Evolutionary conservation across 2,329 filamentous ascomycete species (phyloP), one percentile per base, ranked within the genome.

Genomic region (Lojkania enalia): DNA sequence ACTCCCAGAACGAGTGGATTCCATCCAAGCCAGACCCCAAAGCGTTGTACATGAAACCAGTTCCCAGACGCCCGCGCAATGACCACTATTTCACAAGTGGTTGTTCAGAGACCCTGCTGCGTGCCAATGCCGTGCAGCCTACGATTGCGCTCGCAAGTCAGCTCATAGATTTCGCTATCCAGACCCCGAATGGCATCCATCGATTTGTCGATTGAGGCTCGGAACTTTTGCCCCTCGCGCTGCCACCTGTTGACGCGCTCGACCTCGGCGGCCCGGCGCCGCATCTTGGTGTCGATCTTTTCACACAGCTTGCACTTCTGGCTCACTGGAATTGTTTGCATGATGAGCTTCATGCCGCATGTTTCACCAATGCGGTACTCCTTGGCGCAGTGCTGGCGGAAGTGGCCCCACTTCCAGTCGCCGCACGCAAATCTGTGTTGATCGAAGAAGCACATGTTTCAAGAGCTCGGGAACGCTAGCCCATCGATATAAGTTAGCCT

Each of bases 301-400:
- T 90, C 85, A 75, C 92, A 97, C 52, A 90, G 78, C 67, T 87
- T 88, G 78, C 92, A 97, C 60, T 83, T 81, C 43, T 81, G 81
- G 32, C 70, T 59, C 42, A 86, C 77, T 47, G 77, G 76, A 53
- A 82, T 77, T 19, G 88, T 91, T 58, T 83, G 76, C 76, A 87
- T 90, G 65, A 96, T 85, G 54, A 96, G 82, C 74, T 90, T 95
- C 75, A 96, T 86, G 51, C 92, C 92, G 74, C 92, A 97, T 27
- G 92, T 96, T 78, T 97, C 92, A 63, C 92, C 92, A 57, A 88
- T 96, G 55, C 92, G 88, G 75, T 95, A 95, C 71, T 96, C 92
- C 73, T 90, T 90, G 71, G 87, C 86, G 80, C 92, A 97, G 69
- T 95, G 91, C 71, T 91, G 83, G 56, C 88, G 85, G 77, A 96